A percentile compares a stretch with the other conserved stretches of the same genome.
These are phyloP conservation scores for Pythium dissimile DNA, from an alignment of 352 stramenopile species.

Conservation along the genomic window DNA sequence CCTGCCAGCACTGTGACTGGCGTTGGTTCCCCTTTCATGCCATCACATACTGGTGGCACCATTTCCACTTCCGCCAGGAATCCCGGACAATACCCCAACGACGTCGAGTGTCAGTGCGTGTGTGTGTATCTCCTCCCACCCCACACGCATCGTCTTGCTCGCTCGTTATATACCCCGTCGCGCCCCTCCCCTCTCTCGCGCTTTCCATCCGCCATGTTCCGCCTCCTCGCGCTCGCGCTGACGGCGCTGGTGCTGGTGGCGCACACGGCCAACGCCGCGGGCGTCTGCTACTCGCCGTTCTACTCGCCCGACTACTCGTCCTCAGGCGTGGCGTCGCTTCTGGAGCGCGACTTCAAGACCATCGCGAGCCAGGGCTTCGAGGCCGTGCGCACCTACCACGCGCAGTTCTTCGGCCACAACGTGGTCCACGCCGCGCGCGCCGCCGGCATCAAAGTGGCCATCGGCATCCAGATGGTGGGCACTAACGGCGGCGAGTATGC, in stretches of 20 bases:
- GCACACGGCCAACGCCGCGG: conserved; percentile 10
- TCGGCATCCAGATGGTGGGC: conserved; percentile 48
- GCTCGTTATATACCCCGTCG: too few relatives aligned
- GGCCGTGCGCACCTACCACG: conserved; percentile 68
- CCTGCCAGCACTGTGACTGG: too few relatives aligned
- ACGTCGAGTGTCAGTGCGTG: too few relatives aligned
- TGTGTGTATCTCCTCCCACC: too few relatives aligned
- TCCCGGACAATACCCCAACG: conserved; percentile 4
- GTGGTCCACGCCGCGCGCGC: conserved; percentile 36
- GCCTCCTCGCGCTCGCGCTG: not conserved
- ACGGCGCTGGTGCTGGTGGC: not conserved
- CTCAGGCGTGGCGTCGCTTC: conserved; percentile 1
- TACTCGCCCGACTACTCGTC: conserved; percentile 25
- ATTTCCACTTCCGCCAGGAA: conserved; percentile 20
- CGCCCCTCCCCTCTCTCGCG: not conserved
- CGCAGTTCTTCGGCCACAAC: conserved; percentile 48
- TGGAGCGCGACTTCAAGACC: conserved; percentile 15
- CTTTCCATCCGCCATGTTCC: not conserved
- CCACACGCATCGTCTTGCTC: not conserved
- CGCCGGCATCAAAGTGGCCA: conserved; percentile 47
- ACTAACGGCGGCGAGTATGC: conserved; percentile 10
- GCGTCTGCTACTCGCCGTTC: conserved; percentile 66
- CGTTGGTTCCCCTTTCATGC: not conserved
- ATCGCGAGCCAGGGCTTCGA: conserved; percentile 42
- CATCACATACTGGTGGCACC: too few relatives aligned